Base-by-base conservation (phyloP, 768 basidiomycete genomes). In the Boletellus ananiceps region DNA sequence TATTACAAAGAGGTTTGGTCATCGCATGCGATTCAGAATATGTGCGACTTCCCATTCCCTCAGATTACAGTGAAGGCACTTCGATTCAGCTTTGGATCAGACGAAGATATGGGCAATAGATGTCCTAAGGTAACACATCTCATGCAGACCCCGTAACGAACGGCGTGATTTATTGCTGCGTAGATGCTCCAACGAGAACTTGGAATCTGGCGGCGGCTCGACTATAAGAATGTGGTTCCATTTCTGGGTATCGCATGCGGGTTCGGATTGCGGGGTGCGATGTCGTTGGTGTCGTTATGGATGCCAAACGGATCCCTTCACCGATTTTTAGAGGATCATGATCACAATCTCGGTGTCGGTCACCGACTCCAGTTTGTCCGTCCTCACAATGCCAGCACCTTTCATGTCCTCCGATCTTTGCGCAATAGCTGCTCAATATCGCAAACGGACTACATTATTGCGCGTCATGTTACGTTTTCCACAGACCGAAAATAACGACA, bases 211-310 rank as follows among this genome's bases (percentile, higher is more conserved):
- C 55, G 44, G 44, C 34, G 53, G 32, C 48, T 69, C 0, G 13
- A 57, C 0, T 63, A 69, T 25, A 19, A 14, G 15, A 60, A 66
- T 25, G 34, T 69, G 0, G 49, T 69, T 12, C 66, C 64, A 0
- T 57, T 69, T 31, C 50, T 60, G 11, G 66, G 66, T 6, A 52
- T 60, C 5, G 55, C 54, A 7, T 44, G 49, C 3, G 60, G 57
- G 2, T 69, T 67, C 51, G 68, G 65, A 9, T 56, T 56, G 38
- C 41, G 9, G 0, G 60, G 31, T 2, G 5, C 54, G 9, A 49
- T 50, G 23, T 64, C 67, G 1, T 53, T 69, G 51, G 66, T 69
- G 5, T 66, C 63, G 4, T 58, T 58, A 3, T 69, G 68, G 69
- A 56, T 66, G 52, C 58, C 61, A 0, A 64, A 66, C 23, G 62